A percentile compares a stretch with the other conserved stretches of the same genome.
These are phyloP conservation scores for Sporothrix brasiliensis DNA, from an alignment of 2,329 filamentous ascomycete species.

Conservation along the genomic window DNA sequence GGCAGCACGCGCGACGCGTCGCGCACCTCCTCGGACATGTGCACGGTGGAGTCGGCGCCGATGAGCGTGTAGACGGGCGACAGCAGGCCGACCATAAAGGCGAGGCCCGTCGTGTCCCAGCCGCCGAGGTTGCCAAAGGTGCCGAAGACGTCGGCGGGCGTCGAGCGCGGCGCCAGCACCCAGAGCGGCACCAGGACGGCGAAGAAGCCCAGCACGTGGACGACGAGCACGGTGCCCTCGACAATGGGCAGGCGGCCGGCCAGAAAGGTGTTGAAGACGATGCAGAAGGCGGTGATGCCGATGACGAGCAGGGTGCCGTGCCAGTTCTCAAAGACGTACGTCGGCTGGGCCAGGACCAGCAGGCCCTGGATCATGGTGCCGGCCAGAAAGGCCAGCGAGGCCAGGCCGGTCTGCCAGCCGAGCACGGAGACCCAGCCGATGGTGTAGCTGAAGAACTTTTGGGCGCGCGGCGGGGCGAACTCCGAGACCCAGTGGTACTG, in stretches of 20 bases:
- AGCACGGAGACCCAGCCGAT: constrained; percentile 56
- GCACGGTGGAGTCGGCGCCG: constrained; percentile 44
- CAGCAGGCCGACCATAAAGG: constrained; percentile 52
- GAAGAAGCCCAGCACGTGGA: constrained; percentile 54
- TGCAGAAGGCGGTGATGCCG: constrained; percentile 50
- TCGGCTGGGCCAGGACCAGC: constrained; percentile 46
- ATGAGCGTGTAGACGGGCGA: constrained; percentile 46
- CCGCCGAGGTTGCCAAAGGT: constrained; percentile 53
- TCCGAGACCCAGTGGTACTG: constrained; percentile 65
- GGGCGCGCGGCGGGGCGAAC: constrained; percentile 51
- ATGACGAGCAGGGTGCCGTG: constrained; percentile 56
- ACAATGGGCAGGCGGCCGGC: constrained; percentile 52
- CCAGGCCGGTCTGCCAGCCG: constrained; percentile 50
- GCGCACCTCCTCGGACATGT: constrained; percentile 48
- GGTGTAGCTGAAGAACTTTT: constrained; percentile 59
- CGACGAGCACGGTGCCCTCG: constrained; percentile 53
- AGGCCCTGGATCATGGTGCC: constrained; percentile 54
- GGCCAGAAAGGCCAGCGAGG: constrained; percentile 48
- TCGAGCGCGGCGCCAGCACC: constrained; percentile 38
- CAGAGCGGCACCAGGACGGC: constrained; percentile 40
- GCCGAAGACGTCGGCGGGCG: constrained; percentile 46
- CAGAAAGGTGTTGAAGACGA: constrained; percentile 56
- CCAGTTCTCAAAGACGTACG: constrained; percentile 49
- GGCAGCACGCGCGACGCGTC: constrained; percentile 45
- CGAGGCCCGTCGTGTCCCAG: constrained; percentile 51